Base-by-base conservation (phyloP, 1,284 basidiomycete species). In the Moesziomyces antarcticus region DNA sequence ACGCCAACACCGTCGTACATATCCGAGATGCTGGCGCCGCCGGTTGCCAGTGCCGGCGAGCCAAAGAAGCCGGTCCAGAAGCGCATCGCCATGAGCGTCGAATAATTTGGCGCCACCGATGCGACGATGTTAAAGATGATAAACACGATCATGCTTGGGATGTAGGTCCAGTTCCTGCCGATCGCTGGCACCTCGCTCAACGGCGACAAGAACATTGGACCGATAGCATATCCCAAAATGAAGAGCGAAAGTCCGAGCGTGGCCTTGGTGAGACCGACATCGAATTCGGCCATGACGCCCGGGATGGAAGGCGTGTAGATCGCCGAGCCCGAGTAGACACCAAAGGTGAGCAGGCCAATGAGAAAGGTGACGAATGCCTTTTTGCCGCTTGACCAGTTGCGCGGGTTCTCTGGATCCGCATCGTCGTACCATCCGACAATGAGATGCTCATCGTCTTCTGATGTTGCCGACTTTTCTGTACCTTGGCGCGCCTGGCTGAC, bases 181-280 rank as follows among this genome's bases (percentile, higher is more conserved):
- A 88, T 86, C 11, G 54, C 50, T 18, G 78, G 78, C 6, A 89
- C 85, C 75, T 89, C 88, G 45, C 86, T 87, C 7, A 88, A 73
- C 0, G 89, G 89, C 0, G 88, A 89, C 3, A 90, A 86, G 10
- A 71, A 33, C 33, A 77, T 48, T 9, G 77, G 75, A 1, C 77
- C 77, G 3, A 75, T 8, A 7, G 56, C 77, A 10, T 78, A 67
- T 0, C 89, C 90, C 14, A 82, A 65, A 7, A 88, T 86, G 55
- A 90, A 94, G 8, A 93, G 80, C 58, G 89, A 90, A 37, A 93
- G 87, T 2, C 88, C 87, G 10, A 93, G 87, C 82, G 91, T 89
- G 1, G 92, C 90, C 67, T 92, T 89, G 70, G 89, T 88, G 43
- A 87, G 86, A 1, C 87, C 86, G 37, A 92, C 88, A 56, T 87